Base-by-base conservation (phyloP, 2,329 filamentous ascomycete genomes). In the Xylariaceae sp. region DNA sequence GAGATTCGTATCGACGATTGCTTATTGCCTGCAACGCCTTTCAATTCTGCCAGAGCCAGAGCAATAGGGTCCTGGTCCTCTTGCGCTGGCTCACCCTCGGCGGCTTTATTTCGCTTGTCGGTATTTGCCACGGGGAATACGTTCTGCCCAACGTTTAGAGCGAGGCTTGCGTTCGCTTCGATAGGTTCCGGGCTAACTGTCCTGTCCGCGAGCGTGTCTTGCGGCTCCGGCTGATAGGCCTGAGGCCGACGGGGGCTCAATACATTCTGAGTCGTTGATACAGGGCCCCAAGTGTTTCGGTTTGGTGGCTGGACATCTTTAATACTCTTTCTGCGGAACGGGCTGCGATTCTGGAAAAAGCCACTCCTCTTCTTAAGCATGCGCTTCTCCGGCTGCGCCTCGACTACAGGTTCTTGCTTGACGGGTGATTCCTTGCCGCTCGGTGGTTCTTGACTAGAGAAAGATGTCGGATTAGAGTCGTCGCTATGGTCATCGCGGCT, bases 131-230 rank as follows among this genome's bases (percentile, higher is more conserved):
- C 93, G 54, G 96, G 88, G 67, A 99, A 96, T 10, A 99, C 91
- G 67, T 99, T 99, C 67, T 96, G 91, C 7, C 95, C 95, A 52
- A 99, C 85, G 67, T 97, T 97, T 23, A 99, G 81, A 59, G 96
- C 93, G 66, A 98, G 87, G 71, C 89, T 96, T 40, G 93, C 92
- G 60, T 95, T 88, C 53, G 93, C 93, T 69, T 97, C 95, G 40
- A 95, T 93, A 1, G 90, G 89, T 50, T 96, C 91, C 2, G 91
- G 91, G 67, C 91, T 96, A 14, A 76, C 75, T 7, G 78, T 77
- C 16, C 79, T 76, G 40, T 81, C 76, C 9, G 73, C 65, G 14
- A 73, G 67, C 52, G 77, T 59, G 50, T 68, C 75, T 50, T 73
- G 71, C 7, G 71, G 63, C 50, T 76, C 73, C 18, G 75, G 72